These are phyloP conservation scores for Lepidium campestre DNA, from an alignment of 441 rosid species.

Conservation along the genomic window DNA sequence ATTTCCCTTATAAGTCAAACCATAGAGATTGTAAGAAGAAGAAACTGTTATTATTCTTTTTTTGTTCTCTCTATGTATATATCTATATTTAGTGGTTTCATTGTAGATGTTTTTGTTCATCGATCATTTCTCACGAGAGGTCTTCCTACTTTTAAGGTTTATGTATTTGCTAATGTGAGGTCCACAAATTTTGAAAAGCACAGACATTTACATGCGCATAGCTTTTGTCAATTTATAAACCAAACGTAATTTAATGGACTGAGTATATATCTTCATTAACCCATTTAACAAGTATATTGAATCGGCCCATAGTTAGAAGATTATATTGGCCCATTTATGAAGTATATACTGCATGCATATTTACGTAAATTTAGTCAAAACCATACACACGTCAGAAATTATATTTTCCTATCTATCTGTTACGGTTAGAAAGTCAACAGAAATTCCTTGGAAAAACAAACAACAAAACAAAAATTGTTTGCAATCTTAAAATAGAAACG, in stretches of 20 bases:
- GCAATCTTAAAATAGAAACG: constrained; percentile 13
- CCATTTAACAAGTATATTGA: no score
- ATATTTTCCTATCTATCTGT: no score
- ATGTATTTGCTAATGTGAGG: constrained; percentile 5
- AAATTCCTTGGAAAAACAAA: not conserved
- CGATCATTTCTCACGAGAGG: constrained; percentile 16
- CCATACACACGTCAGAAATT: no score
- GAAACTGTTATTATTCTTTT: not conserved
- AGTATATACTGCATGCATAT: no score
- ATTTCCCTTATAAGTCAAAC: constrained; percentile 9
- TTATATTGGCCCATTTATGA: no score
- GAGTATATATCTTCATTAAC: no score
- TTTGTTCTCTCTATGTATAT: not conserved
- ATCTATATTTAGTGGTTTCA: constrained; percentile 10
- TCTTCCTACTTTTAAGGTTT: constrained; percentile 25
- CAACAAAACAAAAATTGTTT: not conserved
- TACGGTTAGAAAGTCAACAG: not conserved
- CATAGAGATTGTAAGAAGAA: constrained; percentile 14
- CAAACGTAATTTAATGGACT: no score
- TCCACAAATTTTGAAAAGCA: not conserved
- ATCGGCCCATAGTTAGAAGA: no score
- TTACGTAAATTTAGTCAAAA: no score
- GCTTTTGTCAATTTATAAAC: no score
- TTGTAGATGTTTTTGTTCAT: not conserved
- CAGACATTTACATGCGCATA: no score